Base-by-base conservation (phyloP, 805 yeast species). In the Kodamaea kaohsiungensis region DNA sequence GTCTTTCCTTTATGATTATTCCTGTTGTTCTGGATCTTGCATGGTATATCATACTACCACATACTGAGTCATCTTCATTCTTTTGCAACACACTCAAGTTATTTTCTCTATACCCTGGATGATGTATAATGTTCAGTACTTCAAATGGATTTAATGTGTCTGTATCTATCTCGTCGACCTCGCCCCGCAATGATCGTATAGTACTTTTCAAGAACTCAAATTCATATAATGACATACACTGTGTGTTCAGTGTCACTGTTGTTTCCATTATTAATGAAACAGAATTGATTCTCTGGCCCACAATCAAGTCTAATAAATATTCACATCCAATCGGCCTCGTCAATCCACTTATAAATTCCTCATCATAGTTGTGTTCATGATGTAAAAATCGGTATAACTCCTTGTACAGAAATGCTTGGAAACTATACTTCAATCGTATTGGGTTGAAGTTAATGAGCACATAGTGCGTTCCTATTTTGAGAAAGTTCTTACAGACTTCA, bases 401-500 rank as follows among this genome's bases (percentile, higher is more conserved):
- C 35, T 18, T 15, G 33, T 35, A 45, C 25, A 51, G 35, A 35
- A 47, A 42, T 16, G 46, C 30, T n/a, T 51, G 53, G 4, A 51
- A 38, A 16, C 22, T 18, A 16, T 51, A 46, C 33, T 43, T 19
- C 17, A 16, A 18, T 16, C 27, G n/a, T 15, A 15, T 19, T 10
- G 25, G 17, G 25, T 27, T 51, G 27, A 30, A 51, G 13, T 30
- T 39, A 6, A 48, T 16, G 7, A 52, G 27, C 17, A 42, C 51
- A 40, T 47, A 52, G 25, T 46, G 51, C 7, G 48, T n/a, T 3
- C 46, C 48, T 10, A 52, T n/a, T 15, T 42, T 46, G 19, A 52
- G 37, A 19, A 52, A 52, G 51, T 47, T 52, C 18, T 22, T 46
- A 51, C 54, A 52, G 7, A 52, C 45, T 5, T 35, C 51, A 19